Percentiles rank a stretch among this genome's conserved stretches.
phyloP scores from a whole-genome alignment of 495 filamentous ascomycete species.

The Penicillium alfredii region DNA sequence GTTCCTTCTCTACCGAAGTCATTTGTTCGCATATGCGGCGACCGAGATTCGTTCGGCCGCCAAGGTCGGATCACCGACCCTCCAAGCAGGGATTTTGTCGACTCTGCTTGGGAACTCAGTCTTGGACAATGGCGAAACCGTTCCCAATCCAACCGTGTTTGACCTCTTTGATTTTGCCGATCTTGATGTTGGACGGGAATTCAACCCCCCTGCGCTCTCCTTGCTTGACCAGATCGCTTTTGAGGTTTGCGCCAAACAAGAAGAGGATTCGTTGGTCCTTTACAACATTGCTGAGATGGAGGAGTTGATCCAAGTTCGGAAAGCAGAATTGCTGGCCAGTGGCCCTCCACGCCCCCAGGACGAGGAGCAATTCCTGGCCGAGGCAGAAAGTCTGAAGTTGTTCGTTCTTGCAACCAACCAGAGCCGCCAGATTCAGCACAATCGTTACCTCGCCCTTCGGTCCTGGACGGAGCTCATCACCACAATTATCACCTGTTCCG shows the following conservation, averaged over 20 bases:
- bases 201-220: slow-evolving; percentile 42
- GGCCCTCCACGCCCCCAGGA: slow-evolving; percentile 51
- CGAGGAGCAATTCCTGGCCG: slow-evolving; percentile 48
- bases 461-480: slow-evolving; percentile 78
- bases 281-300: slow-evolving; percentile 56
- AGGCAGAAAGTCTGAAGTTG: slow-evolving; percentile 52
- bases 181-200: slow-evolving; percentile 50
- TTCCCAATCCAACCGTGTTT: slow-evolving; percentile 68
- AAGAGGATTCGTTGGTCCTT: slow-evolving; percentile 37
- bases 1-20: slow-evolving; percentile 67
- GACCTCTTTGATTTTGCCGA: slow-evolving; percentile 91
- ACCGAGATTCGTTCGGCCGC: slow-evolving; percentile 76
- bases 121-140: slow-evolving; percentile 53
- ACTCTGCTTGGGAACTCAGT: slow-evolving; percentile 70
- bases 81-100: slow-evolving; percentile 71
- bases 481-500: slow-evolving; percentile 70
- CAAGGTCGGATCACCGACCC: slow-evolving; percentile 60
- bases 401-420: slow-evolving; percentile 67
- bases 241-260: slow-evolving; percentile 50
- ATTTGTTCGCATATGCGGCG: slow-evolving; percentile 74
- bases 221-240: slow-evolving; percentile 59
- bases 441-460: slow-evolving; percentile 58
- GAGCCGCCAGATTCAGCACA: slow-evolving; percentile 48
- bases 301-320: slow-evolving; percentile 52
- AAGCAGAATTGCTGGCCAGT: slow-evolving; percentile 46